phyloP scores from a whole-genome alignment of 768 basidiomycete species.

The Tephrocybe sp. region DNA sequence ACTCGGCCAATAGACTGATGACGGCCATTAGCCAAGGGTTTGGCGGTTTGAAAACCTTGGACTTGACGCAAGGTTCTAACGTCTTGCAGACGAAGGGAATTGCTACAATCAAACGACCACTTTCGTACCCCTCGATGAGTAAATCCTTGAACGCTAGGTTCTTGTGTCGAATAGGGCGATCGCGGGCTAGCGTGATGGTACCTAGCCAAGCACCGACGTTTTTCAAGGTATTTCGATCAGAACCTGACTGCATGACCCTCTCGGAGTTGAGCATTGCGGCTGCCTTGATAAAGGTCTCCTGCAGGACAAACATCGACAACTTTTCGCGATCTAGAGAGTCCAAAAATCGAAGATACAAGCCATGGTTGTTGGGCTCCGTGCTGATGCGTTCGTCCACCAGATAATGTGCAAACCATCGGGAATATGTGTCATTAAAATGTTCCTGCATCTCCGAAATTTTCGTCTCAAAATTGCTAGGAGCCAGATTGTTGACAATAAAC shows the following conservation, averaged over 20 bases:
- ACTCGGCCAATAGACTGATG: conserved; percentile 84
- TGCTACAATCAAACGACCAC: conserved; percentile 85
- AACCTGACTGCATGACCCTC: conserved; percentile 78
- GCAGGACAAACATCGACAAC: conserved; percentile 78
- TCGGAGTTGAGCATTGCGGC: conserved; percentile 88
- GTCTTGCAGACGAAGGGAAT: conserved; percentile 99
- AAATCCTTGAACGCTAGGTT: conserved; percentile 97
- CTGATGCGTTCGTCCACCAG: conserved; percentile 94
- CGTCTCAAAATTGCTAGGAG: conserved; percentile 87
- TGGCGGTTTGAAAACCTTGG: conserved; percentile 91
- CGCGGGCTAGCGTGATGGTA: conserved; percentile 86
- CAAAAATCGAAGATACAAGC: conserved; percentile 91
- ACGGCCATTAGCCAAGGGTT: conserved; percentile 99
- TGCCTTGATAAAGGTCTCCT: conserved; percentile 92
- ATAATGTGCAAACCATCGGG: conserved; percentile 97
- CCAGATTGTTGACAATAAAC: conserved; percentile 98
- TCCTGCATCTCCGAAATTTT: conserved; percentile 87
- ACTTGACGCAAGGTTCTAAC: conserved; percentile 85
- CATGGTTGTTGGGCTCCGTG: conserved; percentile 96
- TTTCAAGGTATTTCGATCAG: conserved; percentile 87
- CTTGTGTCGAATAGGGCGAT: conserved; percentile 89
- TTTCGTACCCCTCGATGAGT: conserved; percentile 94
- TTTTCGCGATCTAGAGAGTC: conserved; percentile 73
- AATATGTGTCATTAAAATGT: conserved; percentile 79
- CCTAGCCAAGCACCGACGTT: conserved; percentile 97